Base-by-base conservation (phyloP, 2,329 filamentous ascomycete genomes). In the Cytospora chrysosperma region DNA sequence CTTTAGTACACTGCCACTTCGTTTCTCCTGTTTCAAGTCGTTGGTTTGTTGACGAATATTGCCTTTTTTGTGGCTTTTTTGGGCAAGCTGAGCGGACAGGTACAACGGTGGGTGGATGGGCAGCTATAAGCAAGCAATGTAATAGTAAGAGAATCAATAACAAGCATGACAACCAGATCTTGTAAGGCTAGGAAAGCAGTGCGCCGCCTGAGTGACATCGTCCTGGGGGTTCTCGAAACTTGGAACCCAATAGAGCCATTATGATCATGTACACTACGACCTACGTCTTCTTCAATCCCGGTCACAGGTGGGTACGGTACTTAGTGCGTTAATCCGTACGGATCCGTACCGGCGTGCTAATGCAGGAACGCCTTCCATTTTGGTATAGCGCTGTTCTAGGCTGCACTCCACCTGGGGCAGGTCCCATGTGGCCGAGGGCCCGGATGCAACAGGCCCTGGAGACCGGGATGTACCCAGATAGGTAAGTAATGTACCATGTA, bases 311-410 rank as follows among this genome's bases (percentile, higher is more conserved):
- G 40, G 9, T 43, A 43, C 40, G 40, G 19, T 32, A 32, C 30
- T n/a, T n/a, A n/a, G n/a, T n/a, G n/a, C n/a, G n/a, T n/a, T n/a
- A n/a, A n/a, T n/a, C n/a, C n/a, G 4, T 32, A 32, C 30, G 30
- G 30, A 32, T 32, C 40, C 17, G 58, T 49, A 49, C 58, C 51
- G 53, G 40, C 28, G 56, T 59, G 56, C 65, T 66, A 66, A 66
- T 66, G 65, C 65, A 66, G 65, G 65, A 65, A 66, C 65, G 57
- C 49, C 47, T 57, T 62, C 59, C 40, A 8, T 59, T 65, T 59
- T 13, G 52, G 62, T 52, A 59, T 56, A 43, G 59, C 56, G 49
- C 21, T 53, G 65, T 64, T 65, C 62, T 65, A 66, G 65, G 49
- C 65, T 66, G 65, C 55, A 62, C 56, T 59, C 62, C 59, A 43